Percentiles rank a stretch among this genome's conserved stretches.
These are phyloP conservation scores for Fusarium sp. DNA, from an alignment of 2,329 filamentous ascomycete genomes.

Conservation along the genomic window DNA sequence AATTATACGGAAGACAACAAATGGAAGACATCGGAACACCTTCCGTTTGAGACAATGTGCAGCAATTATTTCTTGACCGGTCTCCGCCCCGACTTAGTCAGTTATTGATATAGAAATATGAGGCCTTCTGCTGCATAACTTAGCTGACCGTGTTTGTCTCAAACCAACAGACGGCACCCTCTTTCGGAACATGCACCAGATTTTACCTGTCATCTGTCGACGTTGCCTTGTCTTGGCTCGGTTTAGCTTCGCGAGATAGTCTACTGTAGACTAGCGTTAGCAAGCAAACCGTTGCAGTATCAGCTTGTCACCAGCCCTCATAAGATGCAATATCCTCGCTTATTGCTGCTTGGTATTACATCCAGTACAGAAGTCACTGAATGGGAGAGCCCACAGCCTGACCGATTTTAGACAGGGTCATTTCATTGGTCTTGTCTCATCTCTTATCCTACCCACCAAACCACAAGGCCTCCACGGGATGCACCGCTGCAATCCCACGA, in stretches of 20 bases:
- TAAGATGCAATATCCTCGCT: neutral
- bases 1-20: neutral
- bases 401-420: neutral
- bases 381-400: neutral
- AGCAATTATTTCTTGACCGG: slow-evolving; percentile 21
- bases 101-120: slow-evolving; percentile 22
- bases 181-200: neutral
- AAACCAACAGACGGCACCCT: slow-evolving; percentile 5
- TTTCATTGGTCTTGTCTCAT: slow-evolving; percentile 18
- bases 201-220: neutral
- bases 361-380: neutral
- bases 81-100: slow-evolving; percentile 20
- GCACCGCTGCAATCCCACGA: slow-evolving; percentile 33
- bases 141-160: slow-evolving; percentile 19
- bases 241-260: neutral
- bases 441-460: slow-evolving; percentile 10
- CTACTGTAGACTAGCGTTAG: neutral
- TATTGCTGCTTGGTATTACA: neutral
- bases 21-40: neutral
- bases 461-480: slow-evolving; percentile 6
- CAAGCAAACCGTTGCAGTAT: neutral
- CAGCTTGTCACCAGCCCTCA: slow-evolving; percentile 6
- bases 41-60: slow-evolving; percentile 5
- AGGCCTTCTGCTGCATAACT: slow-evolving; percentile 25
- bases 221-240: neutral